Conservation (phyloP, 352 stramenopile genomes). For the Pythium coloratum region DNA sequence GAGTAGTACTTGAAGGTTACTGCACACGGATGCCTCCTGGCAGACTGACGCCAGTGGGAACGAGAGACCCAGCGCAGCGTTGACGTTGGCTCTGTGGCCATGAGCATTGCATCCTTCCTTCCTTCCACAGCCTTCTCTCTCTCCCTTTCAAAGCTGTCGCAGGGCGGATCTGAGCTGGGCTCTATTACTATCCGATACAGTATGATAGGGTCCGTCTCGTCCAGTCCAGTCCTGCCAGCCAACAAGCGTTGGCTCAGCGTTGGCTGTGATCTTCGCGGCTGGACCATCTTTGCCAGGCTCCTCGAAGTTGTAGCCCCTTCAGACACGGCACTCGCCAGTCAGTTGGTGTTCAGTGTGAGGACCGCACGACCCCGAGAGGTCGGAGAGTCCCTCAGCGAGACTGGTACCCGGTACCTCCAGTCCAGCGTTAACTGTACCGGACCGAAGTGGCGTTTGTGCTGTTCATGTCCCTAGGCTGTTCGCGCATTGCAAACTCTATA, state of each 20-base stretch:
- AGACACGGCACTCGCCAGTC: neutral
- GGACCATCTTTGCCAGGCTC: neutral
- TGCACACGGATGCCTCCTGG: neutral
- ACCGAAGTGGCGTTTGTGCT: neutral
- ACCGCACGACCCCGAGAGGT: no score
- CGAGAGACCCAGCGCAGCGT: constrained; percentile 15
- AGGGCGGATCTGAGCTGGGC: constrained; percentile 1
- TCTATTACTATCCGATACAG: neutral
- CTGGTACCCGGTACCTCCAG: no score
- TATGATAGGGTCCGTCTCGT: neutral
- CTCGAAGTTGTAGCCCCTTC: neutral
- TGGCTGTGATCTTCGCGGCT: neutral
- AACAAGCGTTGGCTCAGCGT: neutral
- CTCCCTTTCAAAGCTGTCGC: neutral
- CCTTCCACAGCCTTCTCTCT: neutral
- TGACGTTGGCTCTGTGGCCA: neutral
- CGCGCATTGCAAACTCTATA: neutral
- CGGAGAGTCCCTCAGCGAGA: no score
- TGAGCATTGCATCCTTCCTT: no score
- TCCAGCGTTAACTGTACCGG: neutral
- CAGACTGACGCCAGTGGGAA: constrained; percentile 24
- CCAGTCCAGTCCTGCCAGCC: neutral
- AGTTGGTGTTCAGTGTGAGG: neutral
- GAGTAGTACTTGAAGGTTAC: neutral
- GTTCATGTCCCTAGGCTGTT: neutral